Evolutionary conservation across 306 rosid genomes (phyloP), one percentile per base, ranked within the genome.

Genomic region (Fragaria iinumae): DNA sequence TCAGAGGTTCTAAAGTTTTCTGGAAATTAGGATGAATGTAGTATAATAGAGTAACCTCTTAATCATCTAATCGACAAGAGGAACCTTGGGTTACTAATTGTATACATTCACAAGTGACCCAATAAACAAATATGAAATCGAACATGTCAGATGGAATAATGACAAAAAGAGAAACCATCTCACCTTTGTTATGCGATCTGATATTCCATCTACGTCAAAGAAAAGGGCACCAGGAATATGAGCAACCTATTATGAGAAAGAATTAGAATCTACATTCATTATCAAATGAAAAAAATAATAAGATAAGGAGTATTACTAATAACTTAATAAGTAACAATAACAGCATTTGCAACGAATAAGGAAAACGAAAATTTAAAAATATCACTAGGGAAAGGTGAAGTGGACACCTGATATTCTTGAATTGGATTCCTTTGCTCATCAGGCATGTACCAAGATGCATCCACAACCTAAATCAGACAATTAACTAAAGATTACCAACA

Each of bases 401-500:
- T 36, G 48, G 34, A 13, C 67, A 96, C 99, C 98, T 91, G 99
- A 84, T 92, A 96, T 77, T 96, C 99, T 86, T 96, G 98, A 83
- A 91, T 86, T 38, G 99, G 98, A 79, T 92, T 92, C 81, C 99
- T 84, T 83, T 89, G 98, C 83, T 96, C 99, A 83, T 89, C 93
- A 3, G 99, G 99, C 98, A 96, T 92, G 90, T 96, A 96, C 99
- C 99, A 96, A 6, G 99, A 96, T 36, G 99, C 98, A 87, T 96
- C 99, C 86, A 96, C 70, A 55, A 96, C 93, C 99, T 96, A 81
- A 76, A 71, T 25, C 36, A 66, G 69, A 80, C 43, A 44, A 56
- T 70, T 52, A 57, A 44, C 67, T 75, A 60, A 74, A 36, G 62
- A 36, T 66, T 45, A 71, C 36, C 17, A 48, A 65, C 55, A 67